Base-by-base conservation (phyloP, 108 stramenopile genomes). In the Fragilaria radians region DNA sequence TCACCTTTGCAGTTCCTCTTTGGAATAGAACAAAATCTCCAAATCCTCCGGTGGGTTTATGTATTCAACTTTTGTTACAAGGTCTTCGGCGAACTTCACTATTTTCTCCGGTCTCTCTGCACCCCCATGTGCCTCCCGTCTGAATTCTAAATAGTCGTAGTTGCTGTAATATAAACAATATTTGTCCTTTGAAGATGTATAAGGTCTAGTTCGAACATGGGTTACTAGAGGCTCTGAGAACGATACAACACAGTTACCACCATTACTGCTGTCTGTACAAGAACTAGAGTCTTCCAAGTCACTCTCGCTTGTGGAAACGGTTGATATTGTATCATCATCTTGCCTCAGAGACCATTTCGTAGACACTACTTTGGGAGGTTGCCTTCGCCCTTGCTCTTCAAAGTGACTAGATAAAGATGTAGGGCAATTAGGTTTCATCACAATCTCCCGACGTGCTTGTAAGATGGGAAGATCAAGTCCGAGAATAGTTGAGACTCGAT, bases 171-270 rank as follows among this genome's bases (percentile, higher is more conserved):
- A 65, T 9, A 65, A 42, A 0, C 25, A 23, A 7, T 27, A 23
- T 19, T 57, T 56, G 18, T 65, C 55, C n/a, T 65, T 34, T 27
- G 4, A 23, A 24, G 46, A 54, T 49, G 55, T 55, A n/a, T 26
- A 19, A n/a, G 64, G 64, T 0, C 64, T 42, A 31, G 31, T 34
- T 23, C 31, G 34, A 9, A 57, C 55, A 3, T 24, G 46, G 31
- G 64, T 65, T 19, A 65, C 64, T 4, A 65, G 24, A 29, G 36
- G 46, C 9, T 56, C 55, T 24, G 64, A 21, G 48, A 55, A 65
- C 19, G 55, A 31, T 25, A 65, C 64, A 28, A 27, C 19, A n/a
- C n/a, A n/a, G n/a, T n/a, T n/a, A n/a, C n/a, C n/a, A n/a, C n/a
- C n/a, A n/a, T n/a, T n/a, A n/a, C n/a, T n/a, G n/a, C n/a, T n/a